phyloP scores from a whole-genome alignment of 768 basidiomycete genomes.

The Rhizopogon salebrosus region DNA sequence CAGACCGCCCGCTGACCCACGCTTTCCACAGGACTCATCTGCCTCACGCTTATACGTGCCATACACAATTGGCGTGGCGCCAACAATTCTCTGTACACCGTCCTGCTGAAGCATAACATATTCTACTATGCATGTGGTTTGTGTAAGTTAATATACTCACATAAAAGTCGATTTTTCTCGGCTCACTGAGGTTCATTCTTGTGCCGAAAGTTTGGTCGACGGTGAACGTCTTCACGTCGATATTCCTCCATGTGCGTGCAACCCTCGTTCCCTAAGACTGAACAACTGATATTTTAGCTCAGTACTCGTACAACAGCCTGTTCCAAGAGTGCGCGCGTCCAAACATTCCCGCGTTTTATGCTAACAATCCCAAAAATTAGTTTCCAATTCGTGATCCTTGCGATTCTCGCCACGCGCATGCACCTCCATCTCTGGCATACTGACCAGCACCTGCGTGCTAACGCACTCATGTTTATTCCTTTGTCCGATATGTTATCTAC shows the following conservation, averaged over 20 bases:
- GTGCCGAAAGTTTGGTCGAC: not conserved
- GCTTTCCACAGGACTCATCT: not conserved
- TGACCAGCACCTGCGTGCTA: not conserved
- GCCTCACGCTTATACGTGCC: not conserved
- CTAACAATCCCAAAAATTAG: not conserved
- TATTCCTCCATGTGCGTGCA: not conserved
- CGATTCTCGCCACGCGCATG: not conserved
- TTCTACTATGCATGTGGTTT: not conserved
- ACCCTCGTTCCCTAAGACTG: not conserved
- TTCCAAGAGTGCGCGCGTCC: not conserved
- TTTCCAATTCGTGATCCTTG: not conserved
- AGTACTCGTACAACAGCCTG: not conserved
- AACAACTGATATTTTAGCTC: no score
- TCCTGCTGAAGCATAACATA: not conserved
- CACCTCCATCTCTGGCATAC: not conserved
- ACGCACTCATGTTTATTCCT: not conserved
- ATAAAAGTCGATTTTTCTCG: no score
- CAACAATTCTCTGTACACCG: not conserved
- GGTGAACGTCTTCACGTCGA: not conserved
- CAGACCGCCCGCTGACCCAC: not conserved
- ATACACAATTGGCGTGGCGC: not conserved
- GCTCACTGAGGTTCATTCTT: not conserved
- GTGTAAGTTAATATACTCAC: not conserved
- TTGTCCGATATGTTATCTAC: not conserved
- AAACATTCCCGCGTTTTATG: not conserved